Evolutionary conservation across 1,139 yeast species (phyloP).

Genomic region (Debaryomyces coudertii): DNA sequence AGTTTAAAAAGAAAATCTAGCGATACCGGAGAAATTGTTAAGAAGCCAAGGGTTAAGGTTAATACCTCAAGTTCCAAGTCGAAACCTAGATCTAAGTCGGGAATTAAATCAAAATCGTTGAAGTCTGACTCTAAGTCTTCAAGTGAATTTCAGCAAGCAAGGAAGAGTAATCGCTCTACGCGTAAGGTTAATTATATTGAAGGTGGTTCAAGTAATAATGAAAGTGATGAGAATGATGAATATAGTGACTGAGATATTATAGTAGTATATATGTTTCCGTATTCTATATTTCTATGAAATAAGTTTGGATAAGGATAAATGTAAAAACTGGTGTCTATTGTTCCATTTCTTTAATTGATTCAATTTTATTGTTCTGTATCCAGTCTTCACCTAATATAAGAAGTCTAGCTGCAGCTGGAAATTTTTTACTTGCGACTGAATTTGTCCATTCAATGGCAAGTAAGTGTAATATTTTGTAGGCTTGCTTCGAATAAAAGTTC

Average conservation of each 20-base stretch:
- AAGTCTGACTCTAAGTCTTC: background rate
- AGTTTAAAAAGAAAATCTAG: constrained; percentile 17
- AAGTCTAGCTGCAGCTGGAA: constrained; percentile 79
- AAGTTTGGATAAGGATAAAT: background rate
- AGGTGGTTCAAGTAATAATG: constrained; percentile 28
- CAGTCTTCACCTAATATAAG: constrained; percentile 80
- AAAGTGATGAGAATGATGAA: constrained; percentile 19
- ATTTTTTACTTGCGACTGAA: constrained; percentile 50
- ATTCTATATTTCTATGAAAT: constrained; percentile 3
- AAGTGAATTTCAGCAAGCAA: constrained; percentile 24
- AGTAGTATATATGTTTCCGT: background rate
- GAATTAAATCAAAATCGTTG: background rate
- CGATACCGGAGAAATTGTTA: background rate
- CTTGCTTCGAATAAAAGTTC: constrained; percentile 69
- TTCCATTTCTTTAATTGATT: constrained; percentile 57
- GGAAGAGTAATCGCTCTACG: constrained; percentile 49
- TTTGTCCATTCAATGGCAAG: constrained; percentile 53
- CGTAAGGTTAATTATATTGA: constrained; percentile 46
- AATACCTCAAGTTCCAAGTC: constrained; percentile 3
- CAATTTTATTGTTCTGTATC: constrained; percentile 47
- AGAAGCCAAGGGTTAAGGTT: constrained; percentile 4
- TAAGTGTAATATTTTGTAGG: constrained; percentile 56
- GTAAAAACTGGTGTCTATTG: constrained; percentile 20
- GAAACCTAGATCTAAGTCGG: constrained; percentile 9
- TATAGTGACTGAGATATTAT: constrained; percentile 10